Evolutionary conservation across 139 green algal genomes (phyloP), one percentile per base, ranked within the genome.

Genomic region (Micractinium sp.): DNA sequence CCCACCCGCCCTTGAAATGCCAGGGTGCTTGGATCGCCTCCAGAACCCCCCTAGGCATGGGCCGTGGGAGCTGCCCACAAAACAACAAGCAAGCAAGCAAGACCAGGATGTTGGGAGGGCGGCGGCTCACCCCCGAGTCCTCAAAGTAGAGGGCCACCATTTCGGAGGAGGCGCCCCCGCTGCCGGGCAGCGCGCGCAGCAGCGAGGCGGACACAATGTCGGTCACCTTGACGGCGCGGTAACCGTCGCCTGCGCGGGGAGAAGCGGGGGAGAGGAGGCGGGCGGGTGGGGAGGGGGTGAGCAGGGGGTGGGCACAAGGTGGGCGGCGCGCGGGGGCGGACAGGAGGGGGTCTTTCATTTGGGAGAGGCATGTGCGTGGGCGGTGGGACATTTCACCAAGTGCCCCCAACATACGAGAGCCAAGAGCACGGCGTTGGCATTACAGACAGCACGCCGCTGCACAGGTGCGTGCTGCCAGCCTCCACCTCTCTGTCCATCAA

Each of bases 71-170:
- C 20, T 16, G 63, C 63, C 63, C 63, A 27, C 63, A 5, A 20
- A 27, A 4, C 47, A 73, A 35, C 29, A 85, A 56, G 15, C 79
- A 39, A 35, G 3, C 31, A 35, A 35, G 1, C 41, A n/a, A n/a
- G n/a, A n/a, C n/a, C n/a, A n/a, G n/a, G n/a, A n/a, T n/a, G n/a
- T n/a, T n/a, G n/a, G n/a, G n/a, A n/a, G n/a, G n/a, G n/a, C 9
- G 3, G 13, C 61, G 7, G 29, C 87, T 53, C 53, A 95, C 91
- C 23, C 90, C 78, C 16, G 88, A 85, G 94, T 97, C 95, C 91
- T 97, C 95, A 90, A 96, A 97, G 87, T 97, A 97, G 15, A 95
- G 75, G 33, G 94, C 92, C 16, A 93, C 76, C 60, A 96, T 81
- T 85, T 97, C 95, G 7, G 93, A 86, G 36, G 92, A 93, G 25